Conservation (phyloP, 345 rosid species). For the Salix caprea region DNA sequence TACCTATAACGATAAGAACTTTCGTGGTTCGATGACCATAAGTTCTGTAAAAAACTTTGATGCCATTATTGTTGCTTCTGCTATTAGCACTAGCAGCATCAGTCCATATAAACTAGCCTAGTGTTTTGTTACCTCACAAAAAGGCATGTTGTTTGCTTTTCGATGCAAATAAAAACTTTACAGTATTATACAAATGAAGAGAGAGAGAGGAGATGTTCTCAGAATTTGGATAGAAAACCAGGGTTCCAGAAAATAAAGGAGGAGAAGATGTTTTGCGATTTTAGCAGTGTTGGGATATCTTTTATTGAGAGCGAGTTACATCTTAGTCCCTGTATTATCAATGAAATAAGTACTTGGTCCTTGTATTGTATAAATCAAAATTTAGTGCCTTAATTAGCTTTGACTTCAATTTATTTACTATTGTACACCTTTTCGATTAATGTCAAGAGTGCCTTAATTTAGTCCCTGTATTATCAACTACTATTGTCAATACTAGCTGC, state of each 20-base stretch:
- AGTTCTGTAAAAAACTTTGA: constrained; percentile 67
- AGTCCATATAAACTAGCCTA: constrained; percentile 15
- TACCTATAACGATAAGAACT: constrained; percentile 80
- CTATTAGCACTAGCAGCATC: neutral
- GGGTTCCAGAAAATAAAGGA: neutral
- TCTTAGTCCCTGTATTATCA: neutral
- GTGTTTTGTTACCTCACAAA: constrained; percentile 41
- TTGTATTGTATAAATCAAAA: neutral
- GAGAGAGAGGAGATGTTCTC: neutral
- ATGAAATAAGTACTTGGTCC: too few relatives aligned
- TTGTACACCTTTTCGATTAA: neutral
- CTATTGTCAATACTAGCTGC: too few relatives aligned
- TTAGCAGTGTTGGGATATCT: neutral
- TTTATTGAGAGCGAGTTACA: neutral
- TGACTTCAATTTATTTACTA: neutral
- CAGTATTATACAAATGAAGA: neutral
- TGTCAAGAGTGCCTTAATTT: too few relatives aligned
- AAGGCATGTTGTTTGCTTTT: constrained; percentile 54
- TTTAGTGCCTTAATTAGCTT: neutral
- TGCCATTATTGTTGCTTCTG: constrained; percentile 28
- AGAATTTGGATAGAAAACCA: neutral
- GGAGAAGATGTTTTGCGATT: neutral
- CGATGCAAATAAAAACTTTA: too few relatives aligned
- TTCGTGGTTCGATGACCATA: constrained; percentile 77
- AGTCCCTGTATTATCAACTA: too few relatives aligned